Conservation (phyloP, 805 yeast genomes). For the Candida ficus region DNA sequence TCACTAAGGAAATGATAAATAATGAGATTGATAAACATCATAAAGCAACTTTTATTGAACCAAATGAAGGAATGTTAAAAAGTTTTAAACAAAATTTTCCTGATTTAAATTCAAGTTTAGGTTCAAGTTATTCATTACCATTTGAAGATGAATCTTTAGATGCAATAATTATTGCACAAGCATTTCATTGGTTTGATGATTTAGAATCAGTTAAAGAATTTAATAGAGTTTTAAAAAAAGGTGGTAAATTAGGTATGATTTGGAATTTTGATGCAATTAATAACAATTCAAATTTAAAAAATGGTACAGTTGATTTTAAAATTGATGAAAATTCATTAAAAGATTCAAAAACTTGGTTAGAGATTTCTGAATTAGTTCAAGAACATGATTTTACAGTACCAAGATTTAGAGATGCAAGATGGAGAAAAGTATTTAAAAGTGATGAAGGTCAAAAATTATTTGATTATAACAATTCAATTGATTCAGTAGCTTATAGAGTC, state of each 20-base stretch:
- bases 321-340: slow-evolving; percentile 8
- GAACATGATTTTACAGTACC: slow-evolving; percentile 43
- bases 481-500: slow-evolving; percentile 29
- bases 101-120: slow-evolving; percentile 28
- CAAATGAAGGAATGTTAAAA: slow-evolving; percentile 51
- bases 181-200: slow-evolving; percentile 65
- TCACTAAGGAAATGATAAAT: slow-evolving; percentile 40
- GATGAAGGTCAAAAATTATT: slow-evolving; percentile 25
- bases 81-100: slow-evolving; percentile 45
- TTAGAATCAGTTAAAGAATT: slow-evolving; percentile 42
- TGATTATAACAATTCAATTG: slow-evolving; percentile 26
- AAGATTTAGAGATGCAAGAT: slow-evolving; percentile 45
- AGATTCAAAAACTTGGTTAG: slow-evolving; percentile 12
- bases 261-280: slow-evolving; percentile 49
- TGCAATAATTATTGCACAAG: slow-evolving; percentile 52
- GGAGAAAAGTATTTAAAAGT: slow-evolving; percentile 40
- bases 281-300: slow-evolving; percentile 12
- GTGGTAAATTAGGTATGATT: slow-evolving; percentile 50
- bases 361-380: slow-evolving; percentile 16
- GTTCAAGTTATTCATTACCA: slow-evolving; percentile 45
- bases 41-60: slow-evolving; percentile 45
- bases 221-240: slow-evolving; percentile 43
- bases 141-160: slow-evolving; percentile 39
- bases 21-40: slow-evolving; percentile 30
- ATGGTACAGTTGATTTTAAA: slow-evolving; percentile 6